Conservation (phyloP, 2,329 filamentous ascomycete species). For the Phialophora expanda region DNA sequence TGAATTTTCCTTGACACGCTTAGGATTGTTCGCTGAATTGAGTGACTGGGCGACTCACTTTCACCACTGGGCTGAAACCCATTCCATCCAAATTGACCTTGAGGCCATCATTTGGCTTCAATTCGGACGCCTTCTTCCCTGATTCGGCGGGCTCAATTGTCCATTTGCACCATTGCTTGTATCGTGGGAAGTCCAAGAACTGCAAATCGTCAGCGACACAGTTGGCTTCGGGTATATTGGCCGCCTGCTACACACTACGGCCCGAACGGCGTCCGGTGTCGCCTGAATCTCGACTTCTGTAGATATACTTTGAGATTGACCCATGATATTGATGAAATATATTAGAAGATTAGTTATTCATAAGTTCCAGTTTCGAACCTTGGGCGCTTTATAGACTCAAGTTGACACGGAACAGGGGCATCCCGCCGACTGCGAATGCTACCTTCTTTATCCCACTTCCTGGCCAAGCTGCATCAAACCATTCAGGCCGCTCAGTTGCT, state of each 20-base stretch:
- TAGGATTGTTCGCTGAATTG: neutral
- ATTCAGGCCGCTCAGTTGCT: neutral
- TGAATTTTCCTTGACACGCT: slow-evolving; percentile 2
- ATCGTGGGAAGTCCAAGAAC: slow-evolving; percentile 12
- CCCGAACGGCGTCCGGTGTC: slow-evolving; percentile 3
- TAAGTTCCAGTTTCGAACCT: neutral
- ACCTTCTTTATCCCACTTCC: neutral
- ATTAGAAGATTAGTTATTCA: neutral
- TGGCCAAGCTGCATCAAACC: neutral
- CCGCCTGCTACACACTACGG: neutral
- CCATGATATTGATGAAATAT: neutral
- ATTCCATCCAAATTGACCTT: slow-evolving; percentile 8
- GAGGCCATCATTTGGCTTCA: slow-evolving; percentile 3
- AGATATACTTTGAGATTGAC: slow-evolving; percentile 14
- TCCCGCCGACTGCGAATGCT: neutral
- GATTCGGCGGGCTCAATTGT: neutral
- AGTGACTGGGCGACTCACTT: neutral
- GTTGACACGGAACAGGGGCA: neutral
- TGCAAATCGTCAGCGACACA: neutral
- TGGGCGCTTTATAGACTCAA: neutral
- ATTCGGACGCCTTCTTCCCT: neutral
- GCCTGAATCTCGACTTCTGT: slow-evolving; percentile 13
- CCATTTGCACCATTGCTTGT: slow-evolving; percentile 12
- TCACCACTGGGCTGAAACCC: neutral
- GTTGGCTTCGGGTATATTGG: neutral